Percentiles rank a stretch among this genome's conserved stretches.
Evolutionary conservation across 2,329 filamentous ascomycete genomes (phyloP).

Genomic region (Clarireedia hainanense): DNA sequence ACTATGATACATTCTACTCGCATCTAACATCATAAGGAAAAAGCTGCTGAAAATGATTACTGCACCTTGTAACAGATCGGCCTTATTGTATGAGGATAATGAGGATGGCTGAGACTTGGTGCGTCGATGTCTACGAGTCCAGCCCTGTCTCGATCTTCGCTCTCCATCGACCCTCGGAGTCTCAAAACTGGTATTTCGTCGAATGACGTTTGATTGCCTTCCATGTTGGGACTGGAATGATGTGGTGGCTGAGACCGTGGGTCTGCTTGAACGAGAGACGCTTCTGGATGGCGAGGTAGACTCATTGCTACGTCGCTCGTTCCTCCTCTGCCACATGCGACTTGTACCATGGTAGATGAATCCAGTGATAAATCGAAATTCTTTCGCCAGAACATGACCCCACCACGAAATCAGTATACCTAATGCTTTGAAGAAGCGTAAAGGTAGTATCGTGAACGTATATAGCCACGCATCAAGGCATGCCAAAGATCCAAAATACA

Average conservation of each 20-base stretch:
- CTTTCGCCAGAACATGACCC: slow-evolving; percentile 62
- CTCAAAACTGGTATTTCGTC: slow-evolving; percentile 12
- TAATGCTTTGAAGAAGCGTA: slow-evolving; percentile 77
- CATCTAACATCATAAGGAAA: slow-evolving; percentile 84
- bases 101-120: slow-evolving; percentile 80
- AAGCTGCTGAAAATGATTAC: slow-evolving; percentile 81
- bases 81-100: slow-evolving; percentile 83
- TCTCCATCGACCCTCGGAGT: slow-evolving; percentile 18
- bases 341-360: slow-evolving; percentile 78
- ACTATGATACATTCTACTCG: slow-evolving; percentile 95
- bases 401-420: slow-evolving; percentile 73
- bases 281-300: slow-evolving; percentile 22
- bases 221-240: slow-evolving; percentile 21
- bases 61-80: slow-evolving; percentile 83
- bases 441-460: slow-evolving; percentile 88
- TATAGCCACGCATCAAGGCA: slow-evolving; percentile 96
- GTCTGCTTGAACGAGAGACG: slow-evolving; percentile 21
- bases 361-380: slow-evolving; percentile 60
- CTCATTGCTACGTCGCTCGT: slow-evolving; percentile 39
- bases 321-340: slow-evolving; percentile 58
- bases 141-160: slow-evolving; percentile 23
- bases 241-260: slow-evolving; percentile 19
- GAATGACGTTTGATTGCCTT: slow-evolving; percentile 12
- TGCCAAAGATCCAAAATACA: slow-evolving; percentile 82
- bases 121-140: slow-evolving; percentile 51